Evolutionary conservation across 148 eudicot species (phyloP).

Genomic region (Chenopodium formosanum): DNA sequence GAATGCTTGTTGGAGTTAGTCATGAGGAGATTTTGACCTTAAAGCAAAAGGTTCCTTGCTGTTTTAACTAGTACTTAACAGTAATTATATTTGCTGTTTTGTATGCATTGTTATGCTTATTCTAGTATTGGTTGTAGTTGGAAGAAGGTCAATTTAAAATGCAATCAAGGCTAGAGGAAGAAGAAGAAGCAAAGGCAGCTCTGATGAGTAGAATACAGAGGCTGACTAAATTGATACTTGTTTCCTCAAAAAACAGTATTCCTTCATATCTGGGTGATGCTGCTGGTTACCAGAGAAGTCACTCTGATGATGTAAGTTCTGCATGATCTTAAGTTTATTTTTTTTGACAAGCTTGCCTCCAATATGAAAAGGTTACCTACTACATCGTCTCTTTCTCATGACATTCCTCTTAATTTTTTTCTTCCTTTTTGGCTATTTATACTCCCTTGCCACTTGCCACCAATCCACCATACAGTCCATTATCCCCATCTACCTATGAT

Average conservation of each 20-base stretch:
- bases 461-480: too few relatives aligned
- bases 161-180: conserved; percentile 97
- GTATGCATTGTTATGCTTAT: background rate
- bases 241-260: conserved; percentile 79
- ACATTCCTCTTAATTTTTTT: background rate
- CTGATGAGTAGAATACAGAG: conserved; percentile 98
- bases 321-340: background rate
- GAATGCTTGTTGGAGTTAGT: conserved; percentile 84
- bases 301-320: conserved; percentile 70
- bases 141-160: conserved; percentile 98
- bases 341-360: background rate
- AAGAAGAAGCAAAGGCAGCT: conserved; percentile 98
- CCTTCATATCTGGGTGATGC: conserved; percentile 56
- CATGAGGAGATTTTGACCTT: conserved; percentile 83
- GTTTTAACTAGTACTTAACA: background rate
- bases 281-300: conserved; percentile 51
- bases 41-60: conserved; percentile 65
- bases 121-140: conserved; percentile 45
- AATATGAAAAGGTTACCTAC: background rate
- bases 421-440: background rate
- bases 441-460: background rate
- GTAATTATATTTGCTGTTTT: background rate
- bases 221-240: conserved; percentile 92
- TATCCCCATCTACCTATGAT: background rate
- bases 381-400: background rate